Percentiles rank a stretch among this genome's conserved stretches.
phyloP scores from a whole-genome alignment of 768 basidiomycete genomes.

The Leccinum incarnatum region DNA sequence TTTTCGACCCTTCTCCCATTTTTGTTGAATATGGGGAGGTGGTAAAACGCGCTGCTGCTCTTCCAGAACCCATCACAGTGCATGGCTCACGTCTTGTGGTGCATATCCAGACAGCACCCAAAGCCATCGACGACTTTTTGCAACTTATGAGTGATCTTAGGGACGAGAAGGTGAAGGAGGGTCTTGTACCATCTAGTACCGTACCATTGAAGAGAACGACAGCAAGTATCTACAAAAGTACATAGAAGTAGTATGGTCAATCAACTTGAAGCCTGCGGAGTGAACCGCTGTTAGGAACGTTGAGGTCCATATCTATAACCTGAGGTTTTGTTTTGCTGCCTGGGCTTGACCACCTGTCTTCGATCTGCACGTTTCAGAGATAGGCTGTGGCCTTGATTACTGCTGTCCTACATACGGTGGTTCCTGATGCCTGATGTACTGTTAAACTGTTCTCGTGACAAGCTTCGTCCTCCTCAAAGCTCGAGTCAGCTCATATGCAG shows the following conservation, averaged over 20 bases:
- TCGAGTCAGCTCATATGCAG: background rate
- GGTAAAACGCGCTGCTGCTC: conserved; percentile 53
- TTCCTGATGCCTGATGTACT: too few relatives aligned
- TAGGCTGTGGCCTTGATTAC: too few relatives aligned
- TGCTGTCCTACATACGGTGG: too few relatives aligned
- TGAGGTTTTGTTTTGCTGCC: too few relatives aligned
- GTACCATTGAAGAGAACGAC: background rate
- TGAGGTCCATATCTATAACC: too few relatives aligned
- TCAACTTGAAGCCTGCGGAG: too few relatives aligned
- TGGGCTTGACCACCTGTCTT: too few relatives aligned
- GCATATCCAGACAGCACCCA: conserved; percentile 79
- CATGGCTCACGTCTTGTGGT: conserved; percentile 79
- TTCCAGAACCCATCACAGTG: conserved; percentile 68
- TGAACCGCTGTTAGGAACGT: too few relatives aligned
- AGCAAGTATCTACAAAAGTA: conserved; percentile 11
- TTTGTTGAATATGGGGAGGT: conserved; percentile 71
- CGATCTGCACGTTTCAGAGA: too few relatives aligned
- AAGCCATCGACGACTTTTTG: conserved; percentile 82
- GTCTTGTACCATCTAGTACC: conserved; percentile 28
- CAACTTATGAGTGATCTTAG: conserved; percentile 57
- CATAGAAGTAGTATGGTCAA: background rate
- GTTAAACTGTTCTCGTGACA: too few relatives aligned
- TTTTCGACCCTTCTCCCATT: conserved; percentile 74
- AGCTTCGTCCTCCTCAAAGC: background rate
- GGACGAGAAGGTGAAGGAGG: conserved; percentile 63